These are phyloP conservation scores for Sporothrix pallida DNA, from an alignment of 2,329 filamentous ascomycete species.

Conservation along the genomic window DNA sequence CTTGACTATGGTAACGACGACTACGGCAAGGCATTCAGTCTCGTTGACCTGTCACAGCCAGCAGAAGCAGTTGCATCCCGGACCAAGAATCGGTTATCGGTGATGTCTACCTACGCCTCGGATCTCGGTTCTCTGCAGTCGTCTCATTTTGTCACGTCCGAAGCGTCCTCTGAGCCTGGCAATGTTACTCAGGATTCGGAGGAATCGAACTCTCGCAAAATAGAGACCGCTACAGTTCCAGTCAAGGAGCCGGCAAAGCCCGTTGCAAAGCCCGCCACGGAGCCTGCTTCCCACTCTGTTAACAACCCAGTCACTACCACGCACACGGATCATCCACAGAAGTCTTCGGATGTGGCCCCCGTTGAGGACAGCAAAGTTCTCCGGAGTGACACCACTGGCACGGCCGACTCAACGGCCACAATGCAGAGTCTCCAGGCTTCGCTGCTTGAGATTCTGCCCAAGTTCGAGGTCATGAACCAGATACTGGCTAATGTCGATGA, in stretches of 20 bases:
- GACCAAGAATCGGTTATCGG: neutral
- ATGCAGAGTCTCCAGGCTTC: neutral
- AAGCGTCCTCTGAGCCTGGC: neutral
- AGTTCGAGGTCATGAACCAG: conserved; percentile 23
- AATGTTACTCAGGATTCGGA: too few species aligned
- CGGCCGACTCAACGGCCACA: neutral
- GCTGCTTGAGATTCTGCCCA: conserved; percentile 27
- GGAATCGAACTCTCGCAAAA: too few species aligned
- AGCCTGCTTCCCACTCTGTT: neutral
- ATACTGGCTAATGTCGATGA: conserved; percentile 15
- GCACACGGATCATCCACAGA: neutral
- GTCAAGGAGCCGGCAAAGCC: neutral
- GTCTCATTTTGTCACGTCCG: neutral
- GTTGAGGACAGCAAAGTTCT: neutral
- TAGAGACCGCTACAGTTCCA: neutral
- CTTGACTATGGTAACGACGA: neutral
- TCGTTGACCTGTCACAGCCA: conserved; percentile 35
- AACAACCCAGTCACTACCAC: neutral
- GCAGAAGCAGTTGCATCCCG: neutral
- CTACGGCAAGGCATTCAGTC: conserved; percentile 19
- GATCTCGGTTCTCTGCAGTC: conserved; percentile 34
- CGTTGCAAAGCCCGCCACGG: neutral
- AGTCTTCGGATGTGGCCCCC: neutral
- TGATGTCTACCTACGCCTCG: conserved; percentile 33
- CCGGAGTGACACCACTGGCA: neutral